Base-by-base conservation (phyloP, 805 yeast genomes). In the Wickerhamomyces xylosicus region DNA sequence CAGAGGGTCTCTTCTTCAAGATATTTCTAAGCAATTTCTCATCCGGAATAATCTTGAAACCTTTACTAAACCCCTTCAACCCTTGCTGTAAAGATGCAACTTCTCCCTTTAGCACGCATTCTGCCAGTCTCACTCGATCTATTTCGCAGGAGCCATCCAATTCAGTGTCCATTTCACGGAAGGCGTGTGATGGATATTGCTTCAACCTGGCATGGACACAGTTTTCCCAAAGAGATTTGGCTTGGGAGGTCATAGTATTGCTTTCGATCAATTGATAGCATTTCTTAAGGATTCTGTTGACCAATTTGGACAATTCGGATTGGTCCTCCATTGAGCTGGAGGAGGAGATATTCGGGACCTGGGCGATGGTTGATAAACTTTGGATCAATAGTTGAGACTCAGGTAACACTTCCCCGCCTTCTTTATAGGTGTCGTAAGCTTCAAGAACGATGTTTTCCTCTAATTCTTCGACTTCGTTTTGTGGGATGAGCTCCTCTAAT, bases 381-480 rank as follows among this genome's bases (percentile, higher is more conserved):
- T 79, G 81, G 5, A 79, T 41, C 4, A 82, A 38, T 17, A 80
- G 56, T 1, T 68, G 59, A 31, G 74, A 57, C 54, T 84, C 90
- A n/a, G 79, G 68, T 16, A 71, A 53, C 1, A 79, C 63, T 28
- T 76, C 84, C 10, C 79, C 77, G n/a, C n/a, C n/a, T 33, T 74
- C 66, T 3, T 45, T 51, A 48, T 69, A 81, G 39, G 79, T 68
- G 48, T 83, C 92, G 58, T 75, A 83, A 1, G 78, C 63, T 14
- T 77, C 82, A 27, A 72, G 48, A 0, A 75, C 58, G 19, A 74
- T 53, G 9, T 66, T 56, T 39, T 50, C 67, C 38, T 55, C 62
- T 8, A 62, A 61, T 28, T 67, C 70, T 15, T 59, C 60, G 15
- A 63, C 58, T 19, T 58, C 57, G 2, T 55, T 19, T 31, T 44